Conservation (phyloP, 768 basidiomycete genomes). For the Boletellus sp. region DNA sequence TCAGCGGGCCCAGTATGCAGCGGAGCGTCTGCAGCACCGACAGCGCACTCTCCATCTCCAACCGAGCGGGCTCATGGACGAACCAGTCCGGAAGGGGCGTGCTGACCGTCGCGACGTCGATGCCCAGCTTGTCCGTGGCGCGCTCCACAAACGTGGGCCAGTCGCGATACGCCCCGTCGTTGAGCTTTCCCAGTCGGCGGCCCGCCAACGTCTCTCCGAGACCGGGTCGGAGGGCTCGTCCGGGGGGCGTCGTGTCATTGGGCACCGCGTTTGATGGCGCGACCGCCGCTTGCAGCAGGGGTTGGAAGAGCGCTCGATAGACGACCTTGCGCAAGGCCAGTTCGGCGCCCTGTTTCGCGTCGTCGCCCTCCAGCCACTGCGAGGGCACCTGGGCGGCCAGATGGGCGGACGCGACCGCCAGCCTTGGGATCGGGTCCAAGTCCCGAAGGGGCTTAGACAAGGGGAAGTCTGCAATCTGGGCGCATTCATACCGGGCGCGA, state of each 20-base stretch:
- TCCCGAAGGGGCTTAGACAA: conserved; percentile 35
- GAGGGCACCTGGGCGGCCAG: conserved; percentile 70
- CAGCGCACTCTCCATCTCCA: conserved; percentile 40
- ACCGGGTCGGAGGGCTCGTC: conserved; percentile 17
- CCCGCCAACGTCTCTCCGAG: conserved; percentile 41
- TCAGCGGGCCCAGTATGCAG: conserved; percentile 62
- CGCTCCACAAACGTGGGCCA: conserved; percentile 48
- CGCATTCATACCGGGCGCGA: conserved; percentile 2
- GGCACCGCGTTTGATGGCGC: neutral
- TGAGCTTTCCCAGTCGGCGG: conserved; percentile 50
- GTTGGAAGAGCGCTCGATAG: conserved; percentile 63
- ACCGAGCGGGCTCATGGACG: conserved; percentile 18
- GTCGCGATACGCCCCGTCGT: conserved; percentile 44
- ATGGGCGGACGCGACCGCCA: conserved; percentile 48
- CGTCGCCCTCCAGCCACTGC: conserved; percentile 49
- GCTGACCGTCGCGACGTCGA: conserved; percentile 13
- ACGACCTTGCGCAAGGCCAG: conserved; percentile 64
- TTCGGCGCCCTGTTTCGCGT: conserved; percentile 33
- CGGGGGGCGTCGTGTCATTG: neutral
- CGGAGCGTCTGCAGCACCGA: conserved; percentile 63
- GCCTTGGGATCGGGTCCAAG: conserved; percentile 14
- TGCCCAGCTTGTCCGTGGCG: conserved; percentile 27
- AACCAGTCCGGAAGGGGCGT: conserved; percentile 20
- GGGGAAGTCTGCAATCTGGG: conserved; percentile 47
- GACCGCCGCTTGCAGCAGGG: conserved; percentile 17